Base-by-base conservation (phyloP, 352 stramenopile species). In the Globisporangium mamillatum region DNA sequence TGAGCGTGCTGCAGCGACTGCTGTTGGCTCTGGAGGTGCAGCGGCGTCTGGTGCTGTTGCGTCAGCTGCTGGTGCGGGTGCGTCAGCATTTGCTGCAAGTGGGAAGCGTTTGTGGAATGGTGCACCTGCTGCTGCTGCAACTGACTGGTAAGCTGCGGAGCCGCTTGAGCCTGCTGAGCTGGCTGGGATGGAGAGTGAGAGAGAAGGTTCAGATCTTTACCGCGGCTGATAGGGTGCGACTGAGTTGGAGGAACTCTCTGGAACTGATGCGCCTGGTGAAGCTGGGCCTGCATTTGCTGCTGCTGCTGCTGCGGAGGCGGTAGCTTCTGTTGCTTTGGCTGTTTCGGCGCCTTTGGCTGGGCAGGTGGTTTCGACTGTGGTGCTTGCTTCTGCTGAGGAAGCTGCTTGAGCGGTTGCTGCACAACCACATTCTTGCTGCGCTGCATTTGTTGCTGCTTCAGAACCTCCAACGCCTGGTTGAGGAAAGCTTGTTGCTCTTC, bases 11-110 rank as follows among this genome's bases (percentile, higher is more conserved):
- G 65, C 46, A 66, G 32, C 12, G 60, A 46, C 29, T 84, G 79
- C 54, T 84, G 79, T 25, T 66, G 62, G 18, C 27, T 44, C n/a
- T 72, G 66, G 6, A 78, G 74, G 22, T 88, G 79, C 61, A 85
- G 72, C 24, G 80, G 77, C 10, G 66, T 32, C 48, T 67, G 81
- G 9, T 70, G 66, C 29, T 69, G 64, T 34, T 67, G 66, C 18
- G 46, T 46, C 5, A 67, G 48, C 20, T 67, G 66, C 25, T 71
- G 66, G 41, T 72, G 67, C 8, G 52, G 48, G 53, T 72, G 67
- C 10, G 72, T 65, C 16, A 84, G 63, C 78, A 88, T 80, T 48
- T 48, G 41, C 44, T 88, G 77, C 59, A 86, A 50, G 36, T 86
- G 78, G 36, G 76, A 77, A 27, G 62, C 10, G 58, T 63, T n/a